Conservation (phyloP, 176 grass and related monocot genomes). For the Themeda triandra region DNA sequence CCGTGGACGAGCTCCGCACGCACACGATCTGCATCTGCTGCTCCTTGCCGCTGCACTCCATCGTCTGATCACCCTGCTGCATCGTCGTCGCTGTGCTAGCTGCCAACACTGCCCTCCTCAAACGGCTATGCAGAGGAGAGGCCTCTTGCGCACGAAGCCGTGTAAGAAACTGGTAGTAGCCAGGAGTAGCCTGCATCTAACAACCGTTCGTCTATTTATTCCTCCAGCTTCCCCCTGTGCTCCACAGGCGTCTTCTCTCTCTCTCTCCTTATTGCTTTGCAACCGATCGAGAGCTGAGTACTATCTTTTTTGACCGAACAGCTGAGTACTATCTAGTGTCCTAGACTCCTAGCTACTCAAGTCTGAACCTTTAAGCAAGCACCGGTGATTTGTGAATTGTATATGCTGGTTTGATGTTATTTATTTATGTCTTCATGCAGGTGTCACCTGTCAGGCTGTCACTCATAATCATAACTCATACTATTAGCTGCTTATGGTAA, state of each 20-base stretch:
- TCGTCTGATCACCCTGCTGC: conserved; percentile 14
- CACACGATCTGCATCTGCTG: conserved; percentile 72
- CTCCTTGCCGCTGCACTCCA: conserved; percentile 54
- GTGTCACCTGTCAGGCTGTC: conserved; percentile 12
- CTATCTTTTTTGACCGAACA: no score
- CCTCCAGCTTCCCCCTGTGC: no score
- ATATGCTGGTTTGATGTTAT: neutral
- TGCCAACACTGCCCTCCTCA: no score
- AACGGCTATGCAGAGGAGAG: neutral
- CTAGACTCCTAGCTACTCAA: neutral
- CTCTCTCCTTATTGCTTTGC: neutral
- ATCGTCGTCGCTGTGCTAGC: neutral
- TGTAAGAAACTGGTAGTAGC: conserved; percentile 25
- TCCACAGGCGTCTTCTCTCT: neutral
- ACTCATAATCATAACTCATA: neutral
- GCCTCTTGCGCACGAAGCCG: neutral
- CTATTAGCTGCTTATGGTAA: neutral
- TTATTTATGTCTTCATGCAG: neutral
- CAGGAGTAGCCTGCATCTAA: neutral
- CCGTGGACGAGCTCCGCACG: conserved; percentile 32
- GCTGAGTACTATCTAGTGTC: conserved; percentile 25
- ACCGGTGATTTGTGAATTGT: neutral
- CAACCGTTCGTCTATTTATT: conserved; percentile 31
- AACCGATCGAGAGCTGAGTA: conserved; percentile 17
- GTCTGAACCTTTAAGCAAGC: conserved; percentile 39